These are phyloP conservation scores for Rhynchosporium secalis DNA, from an alignment of 2,329 filamentous ascomycete species.

Conservation along the genomic window DNA sequence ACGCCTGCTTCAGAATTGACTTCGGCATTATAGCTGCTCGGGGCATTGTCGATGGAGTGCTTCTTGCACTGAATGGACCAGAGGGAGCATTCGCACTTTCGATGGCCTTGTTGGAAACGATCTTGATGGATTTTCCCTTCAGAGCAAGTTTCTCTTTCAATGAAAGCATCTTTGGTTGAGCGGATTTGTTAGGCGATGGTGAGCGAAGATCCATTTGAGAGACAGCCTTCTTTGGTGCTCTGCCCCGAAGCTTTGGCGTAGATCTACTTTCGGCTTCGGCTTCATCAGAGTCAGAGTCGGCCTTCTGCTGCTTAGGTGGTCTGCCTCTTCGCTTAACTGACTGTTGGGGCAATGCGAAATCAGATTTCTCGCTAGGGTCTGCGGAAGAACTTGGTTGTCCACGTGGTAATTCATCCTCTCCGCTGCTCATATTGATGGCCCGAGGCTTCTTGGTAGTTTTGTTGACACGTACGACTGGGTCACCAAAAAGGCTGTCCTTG, in stretches of 20 bases:
- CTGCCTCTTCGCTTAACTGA: constrained; percentile 10
- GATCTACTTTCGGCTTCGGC: constrained; percentile 16
- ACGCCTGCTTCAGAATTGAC: constrained; percentile 19
- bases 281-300: not conserved
- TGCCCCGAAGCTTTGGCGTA: constrained; percentile 28
- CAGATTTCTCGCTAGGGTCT: constrained; percentile 1
- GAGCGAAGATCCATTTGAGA: not conserved
- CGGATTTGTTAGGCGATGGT: constrained; percentile 6
- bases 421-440: not conserved
- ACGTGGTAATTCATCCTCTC: not conserved
- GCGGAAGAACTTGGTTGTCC: not conserved
- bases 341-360: not conserved
- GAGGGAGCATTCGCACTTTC: not conserved
- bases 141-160: constrained; percentile 37
- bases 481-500: constrained; percentile 32
- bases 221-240: constrained; percentile 30
- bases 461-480: constrained; percentile 23
- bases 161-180: constrained; percentile 30
- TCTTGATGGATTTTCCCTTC: constrained; percentile 37
- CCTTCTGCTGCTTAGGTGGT: not conserved
- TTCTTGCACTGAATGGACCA: constrained; percentile 16
- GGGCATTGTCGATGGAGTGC: constrained; percentile 10
- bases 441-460: constrained; percentile 3
- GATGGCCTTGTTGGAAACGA: constrained; percentile 29
- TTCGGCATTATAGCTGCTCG: constrained; percentile 10